Evolutionary conservation across 2,329 filamentous ascomycete genomes (phyloP), one percentile per base, ranked within the genome.

Genomic region (Dothideomycetes sp.): DNA sequence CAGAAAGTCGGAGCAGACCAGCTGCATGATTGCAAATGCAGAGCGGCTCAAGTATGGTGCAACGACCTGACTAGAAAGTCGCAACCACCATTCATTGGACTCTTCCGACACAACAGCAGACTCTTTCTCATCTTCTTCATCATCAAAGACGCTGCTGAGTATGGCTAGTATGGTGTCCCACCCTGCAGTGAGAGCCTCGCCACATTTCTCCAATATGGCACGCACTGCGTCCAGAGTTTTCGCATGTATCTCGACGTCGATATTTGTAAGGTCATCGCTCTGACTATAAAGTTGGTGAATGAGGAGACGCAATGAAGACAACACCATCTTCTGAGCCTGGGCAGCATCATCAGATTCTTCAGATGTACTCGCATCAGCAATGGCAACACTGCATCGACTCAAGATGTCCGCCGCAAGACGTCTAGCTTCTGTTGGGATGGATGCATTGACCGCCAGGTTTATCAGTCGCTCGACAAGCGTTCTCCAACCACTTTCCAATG

Each of bases 1-100:
- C 24, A 98, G 64, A 53, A 98, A 98, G 59, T 98, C 91, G 0
- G 91, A 95, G 58, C 88, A 94, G 34, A 98, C 82, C 3, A 98
- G 75, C 57, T 96, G 86, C 10, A 94, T 68, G 2, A 88, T 94
- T 47, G 77, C 82, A 58, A 98, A 98, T 0, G 89, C 84, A 12
- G 85, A 81, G 45, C 87, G 76, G 37, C 94, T 83, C 16, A 96
- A 72, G 47, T 80, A 81, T 33, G 78, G 71, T 10, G 87, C 89
- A 5, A 68, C 59, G 8, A 68, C 53, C n/a, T 58, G 49, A 22
- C 48, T 49, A 7, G 51, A 48, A 9, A 58, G 36, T 4, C 44
- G 38, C 9, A 41, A 34, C 56, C 57, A 59, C 17, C 53, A 41
- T 14, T 43, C 41, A 12, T 24, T 19, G 12, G 11, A n/a, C 17